Evolutionary conservation across 441 rosid species (phyloP), one percentile per base, ranked within the genome.

Genomic region (Bocquillonia castaneifolia): DNA sequence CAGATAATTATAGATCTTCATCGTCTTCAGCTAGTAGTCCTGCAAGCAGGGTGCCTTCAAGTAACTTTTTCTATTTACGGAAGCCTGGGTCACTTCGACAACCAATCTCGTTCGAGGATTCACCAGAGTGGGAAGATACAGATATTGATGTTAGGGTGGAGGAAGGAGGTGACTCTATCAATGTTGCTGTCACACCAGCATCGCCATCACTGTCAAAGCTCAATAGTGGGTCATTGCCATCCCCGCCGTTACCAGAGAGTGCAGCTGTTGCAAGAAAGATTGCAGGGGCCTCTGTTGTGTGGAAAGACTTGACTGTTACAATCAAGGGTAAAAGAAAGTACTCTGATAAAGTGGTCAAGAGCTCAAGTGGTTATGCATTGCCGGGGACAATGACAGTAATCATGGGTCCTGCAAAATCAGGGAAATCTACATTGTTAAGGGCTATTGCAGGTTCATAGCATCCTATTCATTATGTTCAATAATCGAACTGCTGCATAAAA

Each of bases 11-110:
- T 67, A 87, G 99, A 83, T 95, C 99, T 17, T 95, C 98, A 0
- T 95, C 99, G 0, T 95, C 99, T 50, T 90, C 97, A 10, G 97
- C 98, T 1, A 92, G 99, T 78, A 95, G 99, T 82, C 99, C 99
- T 5, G 86, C 97, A 10, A 90, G 93, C 71, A 90, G 99, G 80
- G 91, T 90, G 48, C 96, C 97, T n/a, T 92, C 99, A 7, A 90
- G 98, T 74, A 90, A 89, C 78, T 90, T 88, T 77, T 95, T 95
- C 85, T 95, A 92, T 78, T 79, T 92, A 69, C 85, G 97, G 51
- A 95, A 91, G 77, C 98, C 96, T 0, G 98, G 97, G 74, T 86
- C 93, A 51, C 78, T 90, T 51, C 69, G 95, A 71, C 99, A 92
- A 68, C 98, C 99, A 62, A 95, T 95, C 69, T 95, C 99, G 0